phyloP scores from a whole-genome alignment of 495 filamentous ascomycete species.

The Xylaria bambusicola region DNA sequence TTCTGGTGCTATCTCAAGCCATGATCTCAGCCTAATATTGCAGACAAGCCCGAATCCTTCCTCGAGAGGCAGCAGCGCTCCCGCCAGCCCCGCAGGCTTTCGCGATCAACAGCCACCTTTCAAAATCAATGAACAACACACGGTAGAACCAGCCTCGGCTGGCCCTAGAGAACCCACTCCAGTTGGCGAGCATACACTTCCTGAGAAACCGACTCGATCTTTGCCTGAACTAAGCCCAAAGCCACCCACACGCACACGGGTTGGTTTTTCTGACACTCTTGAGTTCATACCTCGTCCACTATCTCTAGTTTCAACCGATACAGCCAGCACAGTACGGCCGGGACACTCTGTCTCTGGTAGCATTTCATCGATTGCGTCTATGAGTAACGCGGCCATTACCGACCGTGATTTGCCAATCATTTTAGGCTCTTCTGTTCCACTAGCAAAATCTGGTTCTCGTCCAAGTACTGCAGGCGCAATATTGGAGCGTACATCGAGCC shows the following conservation, averaged over 20 bases:
- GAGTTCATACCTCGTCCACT: slow-evolving; percentile 73
- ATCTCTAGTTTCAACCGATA: slow-evolving; percentile 73
- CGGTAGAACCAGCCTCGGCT: background rate
- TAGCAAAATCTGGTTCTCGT: slow-evolving; percentile 38
- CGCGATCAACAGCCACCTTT: slow-evolving; percentile 43
- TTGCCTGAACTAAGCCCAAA: slow-evolving; percentile 32
- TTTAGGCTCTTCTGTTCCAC: slow-evolving; percentile 30
- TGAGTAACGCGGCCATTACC: slow-evolving; percentile 35
- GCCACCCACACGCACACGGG: slow-evolving; percentile 46
- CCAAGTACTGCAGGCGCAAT: slow-evolving; percentile 57
- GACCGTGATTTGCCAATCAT: slow-evolving; percentile 40
- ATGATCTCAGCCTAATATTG: slow-evolving; percentile 75
- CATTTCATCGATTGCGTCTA: slow-evolving; percentile 62
- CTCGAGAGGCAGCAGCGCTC: slow-evolving; percentile 61
- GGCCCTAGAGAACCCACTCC: slow-evolving; percentile 1
- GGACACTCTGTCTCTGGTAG: slow-evolving; percentile 65
- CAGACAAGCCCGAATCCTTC: slow-evolving; percentile 50
- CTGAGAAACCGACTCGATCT: slow-evolving; percentile 21
- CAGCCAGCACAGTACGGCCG: slow-evolving; percentile 65
- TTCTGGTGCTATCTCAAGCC: slow-evolving; percentile 82
- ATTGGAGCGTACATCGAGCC: slow-evolving; percentile 47
- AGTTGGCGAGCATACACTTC: slow-evolving; percentile 26
- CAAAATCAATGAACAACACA: slow-evolving; percentile 17
- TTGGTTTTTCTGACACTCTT: slow-evolving; percentile 62
- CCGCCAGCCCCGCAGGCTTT: slow-evolving; percentile 63